A percentile compares a stretch with the other conserved stretches of the same genome.
phyloP scores from a whole-genome alignment of 2,329 filamentous ascomycete species.

The Apiospora saccharicola region DNA sequence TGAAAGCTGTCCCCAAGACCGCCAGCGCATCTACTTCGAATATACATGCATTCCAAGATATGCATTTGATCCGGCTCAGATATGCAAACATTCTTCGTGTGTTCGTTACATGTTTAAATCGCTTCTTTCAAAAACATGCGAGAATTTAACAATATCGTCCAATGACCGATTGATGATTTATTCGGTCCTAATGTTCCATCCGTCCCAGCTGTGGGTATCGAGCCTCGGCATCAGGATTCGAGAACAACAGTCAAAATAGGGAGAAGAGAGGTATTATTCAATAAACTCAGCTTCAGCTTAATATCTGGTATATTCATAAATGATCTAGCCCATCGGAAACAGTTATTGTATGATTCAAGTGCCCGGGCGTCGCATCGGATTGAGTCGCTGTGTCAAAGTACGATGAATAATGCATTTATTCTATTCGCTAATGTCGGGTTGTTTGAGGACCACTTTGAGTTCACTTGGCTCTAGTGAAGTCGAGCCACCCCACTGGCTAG shows the following conservation, averaged over 20 bases:
- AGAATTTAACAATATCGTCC: background rate
- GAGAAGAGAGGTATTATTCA: background rate
- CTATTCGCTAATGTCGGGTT: conserved; percentile 22
- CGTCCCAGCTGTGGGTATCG: too few relatives aligned
- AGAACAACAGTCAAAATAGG: background rate
- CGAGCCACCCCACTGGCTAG: background rate
- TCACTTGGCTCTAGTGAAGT: background rate
- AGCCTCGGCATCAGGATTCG: too few relatives aligned
- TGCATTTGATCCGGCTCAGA: background rate
- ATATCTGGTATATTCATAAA: background rate
- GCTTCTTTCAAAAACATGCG: background rate
- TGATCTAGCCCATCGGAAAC: background rate
- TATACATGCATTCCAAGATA: background rate
- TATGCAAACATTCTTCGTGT: background rate
- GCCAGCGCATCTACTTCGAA: background rate
- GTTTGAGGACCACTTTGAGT: conserved; percentile 13
- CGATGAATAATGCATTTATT: conserved; percentile 1
- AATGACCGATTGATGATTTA: background rate
- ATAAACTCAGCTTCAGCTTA: background rate
- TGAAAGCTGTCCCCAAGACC: background rate
- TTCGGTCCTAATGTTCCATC: background rate
- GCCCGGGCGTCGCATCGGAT: background rate
- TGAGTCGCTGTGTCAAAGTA: background rate
- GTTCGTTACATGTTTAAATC: background rate
- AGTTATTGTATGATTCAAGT: background rate